These are phyloP conservation scores for Leishmania turanica DNA, from an alignment of 208 protist genomes.

Conservation along the genomic window DNA sequence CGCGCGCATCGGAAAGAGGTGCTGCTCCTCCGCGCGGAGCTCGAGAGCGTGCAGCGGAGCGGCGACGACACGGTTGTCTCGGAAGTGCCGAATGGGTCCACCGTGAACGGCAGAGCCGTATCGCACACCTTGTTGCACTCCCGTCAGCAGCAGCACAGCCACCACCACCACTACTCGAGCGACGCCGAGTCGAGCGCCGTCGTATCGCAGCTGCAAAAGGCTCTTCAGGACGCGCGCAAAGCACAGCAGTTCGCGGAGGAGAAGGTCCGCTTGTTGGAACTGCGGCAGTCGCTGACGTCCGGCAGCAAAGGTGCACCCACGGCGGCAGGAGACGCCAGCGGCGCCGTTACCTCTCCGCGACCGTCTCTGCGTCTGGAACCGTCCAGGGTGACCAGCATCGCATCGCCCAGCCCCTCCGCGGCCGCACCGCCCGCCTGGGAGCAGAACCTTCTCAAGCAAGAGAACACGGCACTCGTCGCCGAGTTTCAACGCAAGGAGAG, in stretches of 20 bases:
- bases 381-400: background rate
- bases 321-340: background rate
- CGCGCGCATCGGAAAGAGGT: constrained; percentile 21
- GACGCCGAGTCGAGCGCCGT: background rate
- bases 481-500: constrained; percentile 59
- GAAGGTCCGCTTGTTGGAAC: constrained; percentile 33
- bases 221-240: constrained; percentile 24
- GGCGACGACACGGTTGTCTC: background rate
- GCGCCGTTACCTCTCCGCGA: constrained; percentile 21
- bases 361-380: constrained; percentile 27
- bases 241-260: constrained; percentile 38
- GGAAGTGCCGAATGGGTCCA: background rate
- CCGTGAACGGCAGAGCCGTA: constrained; percentile 4
- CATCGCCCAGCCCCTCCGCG: background rate
- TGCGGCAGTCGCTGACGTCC: constrained; percentile 20
- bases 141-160: constrained; percentile 24
- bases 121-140: constrained; percentile 18
- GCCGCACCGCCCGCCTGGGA: constrained; percentile 14
- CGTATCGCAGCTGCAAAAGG: constrained; percentile 21
- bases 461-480: constrained; percentile 43
- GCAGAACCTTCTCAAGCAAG: constrained; percentile 44
- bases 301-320: background rate
- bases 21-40: constrained; percentile 22
- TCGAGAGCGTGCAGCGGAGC: constrained; percentile 15
- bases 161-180: background rate